Evolutionary conservation across 2,329 filamentous ascomycete genomes (phyloP), one percentile per base, ranked within the genome.

Genomic region (Aspergillus tamarii): DNA sequence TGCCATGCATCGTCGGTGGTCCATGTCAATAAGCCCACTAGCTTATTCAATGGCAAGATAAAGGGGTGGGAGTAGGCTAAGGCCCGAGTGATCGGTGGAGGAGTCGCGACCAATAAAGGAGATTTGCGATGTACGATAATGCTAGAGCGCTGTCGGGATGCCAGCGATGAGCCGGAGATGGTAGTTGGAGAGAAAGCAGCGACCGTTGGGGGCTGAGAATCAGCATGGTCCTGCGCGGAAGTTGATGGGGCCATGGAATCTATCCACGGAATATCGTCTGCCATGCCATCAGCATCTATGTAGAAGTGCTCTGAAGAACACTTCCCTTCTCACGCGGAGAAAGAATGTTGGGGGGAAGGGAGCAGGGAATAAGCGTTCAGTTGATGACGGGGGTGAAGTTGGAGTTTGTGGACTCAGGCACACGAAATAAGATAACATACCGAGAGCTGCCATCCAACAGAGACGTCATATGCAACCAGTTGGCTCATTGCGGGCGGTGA

Each of bases 121-220:
- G 93, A 97, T 81, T 98, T 99, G 78, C 97, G 94, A 79, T 98
- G 94, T 23, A 99, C 94, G 70, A 98, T 88, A 70, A 99, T 94
- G 62, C 93, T 96, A 21, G 93, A 96, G 53, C 92, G 89, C 66
- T 94, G 91, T 74, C 91, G 91, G 48, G 88, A 88, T 43, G 88
- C 86, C 54, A 90, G 84, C 6, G 88, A 85, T 43, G 87, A 86
- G 62, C 90, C 87, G 52, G 88, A 90, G 69, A 94, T 86, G 26
- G 91, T 92, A 26, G 90, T 87, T 36, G 95, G 94, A 6, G 94
- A 95, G 82, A 99, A 99, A 73, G 92, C 87, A 67, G 95, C 95
- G 75, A 91, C 89, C 53, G 94, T 98, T 54, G 93, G 90, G 61
- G 87, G 84, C 68, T 83, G 65, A 80, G 81, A 78, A 63, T 74